Evolutionary conservation across 768 basidiomycete species (phyloP), one percentile per base, ranked within the genome.

Genomic region (Pholiota microspora): DNA sequence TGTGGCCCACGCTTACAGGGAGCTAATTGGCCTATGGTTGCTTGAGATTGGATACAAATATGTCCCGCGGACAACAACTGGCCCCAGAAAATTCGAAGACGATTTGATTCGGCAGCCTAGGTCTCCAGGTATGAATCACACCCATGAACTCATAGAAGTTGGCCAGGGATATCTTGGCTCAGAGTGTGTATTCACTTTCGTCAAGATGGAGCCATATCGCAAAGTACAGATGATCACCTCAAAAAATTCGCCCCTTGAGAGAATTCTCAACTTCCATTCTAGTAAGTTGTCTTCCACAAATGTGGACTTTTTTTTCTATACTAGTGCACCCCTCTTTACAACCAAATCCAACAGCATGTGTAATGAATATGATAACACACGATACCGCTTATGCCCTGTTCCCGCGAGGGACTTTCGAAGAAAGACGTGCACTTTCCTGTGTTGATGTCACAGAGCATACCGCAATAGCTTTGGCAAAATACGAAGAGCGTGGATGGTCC

Each of bases 241-340:
- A 21, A 4, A 51, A 45, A 7, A 59, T 44, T 63, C 64, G 12
- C 69, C 77, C 0, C 60, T 78, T 51, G 67, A 72, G 16, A 54
- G 64, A 7, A 73, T 82, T n/a, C 51, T 81, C 1, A 59, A 60
- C 6, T 81, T 80, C 50, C 81, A 82, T 52, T 77, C 75, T 0
- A 78, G 80, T 81, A 35, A 24, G 77, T 60, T 18, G 9, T 27
- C 36, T 16, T 16, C n/a, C n/a, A n/a, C n/a, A n/a, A n/a, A n/a
- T n/a, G n/a, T n/a, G 21, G 4, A 27, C 3, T 25, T 5, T 45
- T 9, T 6, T 7, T 35, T 15, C 1, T 6, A 12, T n/a, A 42
- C 9, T n/a, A 28, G 21, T 25, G n/a, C 16, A 8, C 12, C 25
- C 16, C 10, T 23, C 16, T 7, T 23, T n/a, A n/a, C n/a, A n/a